Base-by-base conservation (phyloP, 805 yeast genomes). In the Metschnikowia anglica region DNA sequence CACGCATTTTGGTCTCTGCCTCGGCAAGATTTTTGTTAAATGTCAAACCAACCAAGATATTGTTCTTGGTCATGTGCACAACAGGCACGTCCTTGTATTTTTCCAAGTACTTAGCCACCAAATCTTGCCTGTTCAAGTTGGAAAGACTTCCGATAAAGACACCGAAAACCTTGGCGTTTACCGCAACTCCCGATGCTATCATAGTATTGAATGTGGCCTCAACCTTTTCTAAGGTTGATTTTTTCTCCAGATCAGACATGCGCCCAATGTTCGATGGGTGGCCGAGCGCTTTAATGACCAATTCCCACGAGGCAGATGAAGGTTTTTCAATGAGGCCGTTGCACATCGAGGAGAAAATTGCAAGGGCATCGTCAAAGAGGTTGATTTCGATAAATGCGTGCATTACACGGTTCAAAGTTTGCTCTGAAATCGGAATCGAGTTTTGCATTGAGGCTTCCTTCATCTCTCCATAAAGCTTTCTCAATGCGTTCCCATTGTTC, bases 251-350 rank as follows among this genome's bases (percentile, higher is more conserved):
- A 2, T 43, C 51, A 30, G 65, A 59, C 46, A 65, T 43, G 74
- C 37, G 41, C 2, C 41, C 41, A 12, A 66, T 51, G 26, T 56
- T 51, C 5, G 49, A 46, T 3, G 72, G 65, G 46, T 60, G 65
- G 7, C 72, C 68, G 55, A 74, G 70, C 0, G 83, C 69, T 39
- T 73, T 65, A 38, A 85, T 61, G 21, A 83, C 68, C 39, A 76
- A 70, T 39, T 81, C 80, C 88, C 88, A 85, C 1, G 80, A 59
- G 0, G 60, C 51, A n/a, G 70, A 51, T 4, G 73, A 59, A n/a
- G 80, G 80, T 19, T 49, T 55, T 11, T 19, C 27, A 13, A 69
- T 55, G 16, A 72, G 74, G 5, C 58, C 52, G 9, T 58, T 47
- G 20, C 73, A 50, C 63, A 83, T 58, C 32, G 62, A 66, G 46